Evolutionary conservation across 2,329 filamentous ascomycete genomes (phyloP).

Genomic region (Xylogone sp.): DNA sequence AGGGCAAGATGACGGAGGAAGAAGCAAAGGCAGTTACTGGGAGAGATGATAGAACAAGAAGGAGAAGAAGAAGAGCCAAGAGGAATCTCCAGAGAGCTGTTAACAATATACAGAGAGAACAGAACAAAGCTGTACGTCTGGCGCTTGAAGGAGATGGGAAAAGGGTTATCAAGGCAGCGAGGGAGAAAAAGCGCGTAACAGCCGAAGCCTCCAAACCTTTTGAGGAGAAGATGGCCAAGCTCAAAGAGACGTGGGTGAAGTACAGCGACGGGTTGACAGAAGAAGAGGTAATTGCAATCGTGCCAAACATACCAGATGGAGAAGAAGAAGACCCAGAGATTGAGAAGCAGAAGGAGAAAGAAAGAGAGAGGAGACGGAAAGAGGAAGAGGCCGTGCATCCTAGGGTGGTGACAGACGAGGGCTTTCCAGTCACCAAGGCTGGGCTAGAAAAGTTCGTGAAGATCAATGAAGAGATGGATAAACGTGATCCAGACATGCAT

Average conservation of each 20-base stretch:
- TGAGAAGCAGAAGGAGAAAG: not conserved
- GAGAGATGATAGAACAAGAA: not conserved
- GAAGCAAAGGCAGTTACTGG: conserved; percentile 2
- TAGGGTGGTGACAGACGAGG: conserved; percentile 1
- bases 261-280: not conserved
- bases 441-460: conserved; percentile 3
- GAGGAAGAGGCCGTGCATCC: not conserved
- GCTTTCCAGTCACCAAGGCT: conserved; percentile 2
- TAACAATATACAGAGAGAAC: not conserved
- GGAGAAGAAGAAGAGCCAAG: not conserved
- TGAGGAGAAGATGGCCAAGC: conserved; percentile 2
- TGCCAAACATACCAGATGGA: conserved; percentile 1
- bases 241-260: not conserved
- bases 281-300: conserved; percentile 5
- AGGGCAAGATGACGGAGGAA: conserved; percentile 1
- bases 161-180: not conserved
- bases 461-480: conserved; percentile 6
- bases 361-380: not conserved
- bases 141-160: not conserved
- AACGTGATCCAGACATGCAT: conserved; percentile 14
- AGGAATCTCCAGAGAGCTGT: conserved; percentile 1
- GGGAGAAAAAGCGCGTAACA: not conserved
- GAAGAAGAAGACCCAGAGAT: not conserved
- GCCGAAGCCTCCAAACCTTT: conserved; percentile 2
- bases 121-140: not conserved